A percentile compares a stretch with the other conserved stretches of the same genome.
These are phyloP conservation scores for Chytriomyces sp. DNA, from an alignment of 192 early-diverging fungal species.

Conservation along the genomic window DNA sequence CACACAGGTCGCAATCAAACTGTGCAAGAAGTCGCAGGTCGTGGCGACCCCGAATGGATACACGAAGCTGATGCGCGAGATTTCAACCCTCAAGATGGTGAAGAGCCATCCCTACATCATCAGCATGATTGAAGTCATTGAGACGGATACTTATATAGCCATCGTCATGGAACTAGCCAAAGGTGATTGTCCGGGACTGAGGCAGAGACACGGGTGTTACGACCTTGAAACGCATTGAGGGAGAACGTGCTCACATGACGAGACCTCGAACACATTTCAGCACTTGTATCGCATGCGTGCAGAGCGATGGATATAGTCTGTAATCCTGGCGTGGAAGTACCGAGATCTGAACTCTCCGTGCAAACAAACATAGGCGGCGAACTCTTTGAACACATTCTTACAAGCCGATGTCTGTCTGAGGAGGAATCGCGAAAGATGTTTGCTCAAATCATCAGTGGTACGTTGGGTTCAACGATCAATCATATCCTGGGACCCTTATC, in stretches of 20 bases:
- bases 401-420: conserved; percentile 91
- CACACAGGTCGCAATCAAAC: conserved; percentile 87
- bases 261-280: background rate
- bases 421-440: conserved; percentile 89
- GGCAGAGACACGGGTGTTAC: background rate
- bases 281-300: background rate
- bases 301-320: background rate
- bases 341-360: too few relatives aligned
- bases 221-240: background rate
- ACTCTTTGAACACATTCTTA: conserved; percentile 96
- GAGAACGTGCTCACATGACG: background rate
- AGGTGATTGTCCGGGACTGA: background rate
- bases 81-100: conserved; percentile 84
- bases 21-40: conserved; percentile 86
- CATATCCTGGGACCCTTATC: background rate
- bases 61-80: conserved; percentile 93
- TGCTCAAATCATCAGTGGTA: conserved; percentile 81
- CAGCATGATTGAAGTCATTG: conserved; percentile 92
- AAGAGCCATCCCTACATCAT: conserved; percentile 84
- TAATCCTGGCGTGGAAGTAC: too few relatives aligned
- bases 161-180: conserved; percentile 85
- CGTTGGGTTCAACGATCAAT: background rate
- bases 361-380: conserved; percentile 87
- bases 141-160: conserved; percentile 95
- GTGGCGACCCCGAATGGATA: conserved; percentile 76